phyloP scores from a whole-genome alignment of 441 rosid genomes.

The Syzygium malaccense region DNA sequence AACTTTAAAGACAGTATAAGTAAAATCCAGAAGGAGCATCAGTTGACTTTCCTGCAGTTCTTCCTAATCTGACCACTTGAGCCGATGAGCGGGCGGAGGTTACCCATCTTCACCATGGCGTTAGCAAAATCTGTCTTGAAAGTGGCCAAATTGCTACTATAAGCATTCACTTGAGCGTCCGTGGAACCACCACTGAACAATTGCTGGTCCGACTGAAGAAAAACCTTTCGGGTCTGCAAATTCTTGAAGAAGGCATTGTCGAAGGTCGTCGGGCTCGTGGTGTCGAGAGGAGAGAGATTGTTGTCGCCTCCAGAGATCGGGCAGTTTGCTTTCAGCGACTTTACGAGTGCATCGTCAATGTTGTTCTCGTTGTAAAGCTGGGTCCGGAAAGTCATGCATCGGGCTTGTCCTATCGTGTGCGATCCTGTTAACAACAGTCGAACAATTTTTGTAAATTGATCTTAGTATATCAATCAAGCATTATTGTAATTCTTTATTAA shows the following conservation, averaged over 20 bases:
- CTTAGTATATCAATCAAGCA: not conserved
- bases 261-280: not conserved
- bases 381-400: slow-evolving; percentile 1
- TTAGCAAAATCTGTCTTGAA: slow-evolving; percentile 25
- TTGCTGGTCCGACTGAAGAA: slow-evolving; percentile 19
- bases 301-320: slow-evolving; percentile 10
- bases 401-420: slow-evolving; percentile 1
- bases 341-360: not conserved
- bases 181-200: slow-evolving; percentile 26
- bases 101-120: slow-evolving; percentile 33
- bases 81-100: slow-evolving; percentile 28
- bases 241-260: slow-evolving; percentile 15
- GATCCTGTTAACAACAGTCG: not conserved
- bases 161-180: slow-evolving; percentile 19
- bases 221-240: slow-evolving; percentile 2
- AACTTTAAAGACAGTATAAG: not conserved
- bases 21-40: not conserved
- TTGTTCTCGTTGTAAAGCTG: slow-evolving; percentile 4
- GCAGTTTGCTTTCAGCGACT: not conserved
- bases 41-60: slow-evolving; percentile 26
- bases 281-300: slow-evolving; percentile 15
- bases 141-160: slow-evolving; percentile 1
- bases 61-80: slow-evolving; percentile 32
- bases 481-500: not conserved
- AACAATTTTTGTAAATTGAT: not conserved